Conservation (phyloP, 345 rosid species). For the Laguncularia racemosa region DNA sequence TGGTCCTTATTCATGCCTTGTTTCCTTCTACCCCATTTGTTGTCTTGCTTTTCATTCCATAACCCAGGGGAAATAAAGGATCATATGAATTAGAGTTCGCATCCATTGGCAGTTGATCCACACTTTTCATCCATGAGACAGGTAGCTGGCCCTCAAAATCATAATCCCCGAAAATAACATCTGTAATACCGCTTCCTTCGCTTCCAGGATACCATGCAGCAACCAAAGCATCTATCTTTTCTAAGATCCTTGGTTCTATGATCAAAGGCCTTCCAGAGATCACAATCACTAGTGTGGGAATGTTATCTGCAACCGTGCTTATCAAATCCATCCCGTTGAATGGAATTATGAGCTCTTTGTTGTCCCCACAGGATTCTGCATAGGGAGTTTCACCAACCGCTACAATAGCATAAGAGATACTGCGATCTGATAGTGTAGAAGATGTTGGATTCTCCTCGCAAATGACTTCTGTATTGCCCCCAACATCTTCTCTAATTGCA, state of each 20-base stretch:
- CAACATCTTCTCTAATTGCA: constrained; percentile 51
- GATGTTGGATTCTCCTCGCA: constrained; percentile 53
- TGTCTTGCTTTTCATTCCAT: constrained; percentile 33
- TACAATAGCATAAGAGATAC: constrained; percentile 55
- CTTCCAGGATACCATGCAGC: constrained; percentile 95
- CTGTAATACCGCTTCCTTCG: constrained; percentile 62
- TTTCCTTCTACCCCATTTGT: too few relatives aligned
- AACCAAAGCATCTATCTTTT: constrained; percentile 53
- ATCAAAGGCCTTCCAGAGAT: constrained; percentile 75
- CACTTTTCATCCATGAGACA: constrained; percentile 59
- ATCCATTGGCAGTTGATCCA: constrained; percentile 44
- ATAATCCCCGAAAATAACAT: constrained; percentile 61
- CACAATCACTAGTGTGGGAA: constrained; percentile 56
- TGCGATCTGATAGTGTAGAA: constrained; percentile 32
- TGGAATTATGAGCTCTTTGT: constrained; percentile 52
- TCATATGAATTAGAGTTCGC: constrained; percentile 36
- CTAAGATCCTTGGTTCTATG: constrained; percentile 46
- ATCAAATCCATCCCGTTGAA: constrained; percentile 43
- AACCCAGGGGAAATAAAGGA: constrained; percentile 65
- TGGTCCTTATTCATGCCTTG: too few relatives aligned
- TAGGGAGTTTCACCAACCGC: constrained; percentile 79
- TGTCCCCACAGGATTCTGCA: constrained; percentile 64
- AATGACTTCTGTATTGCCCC: constrained; percentile 55
- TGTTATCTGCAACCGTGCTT: constrained; percentile 41
- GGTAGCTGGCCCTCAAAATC: constrained; percentile 61